A percentile compares a stretch with the other conserved stretches of the same genome.
Conservation (phyloP, 177 flowering plant species). For the Vitis hybrid region DNA sequence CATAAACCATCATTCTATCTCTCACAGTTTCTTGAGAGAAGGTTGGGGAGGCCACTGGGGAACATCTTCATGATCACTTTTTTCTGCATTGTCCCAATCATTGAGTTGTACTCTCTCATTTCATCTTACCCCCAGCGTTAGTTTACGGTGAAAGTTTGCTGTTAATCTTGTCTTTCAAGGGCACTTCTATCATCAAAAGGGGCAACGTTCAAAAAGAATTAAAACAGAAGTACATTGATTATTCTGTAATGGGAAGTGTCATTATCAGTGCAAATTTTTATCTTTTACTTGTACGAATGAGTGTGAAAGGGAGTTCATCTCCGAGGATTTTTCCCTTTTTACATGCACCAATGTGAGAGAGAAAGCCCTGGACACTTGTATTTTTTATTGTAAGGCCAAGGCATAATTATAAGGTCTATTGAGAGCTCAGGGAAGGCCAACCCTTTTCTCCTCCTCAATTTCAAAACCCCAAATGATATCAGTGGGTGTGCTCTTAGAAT, state of each 20-base stretch:
- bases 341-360: background rate
- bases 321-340: background rate
- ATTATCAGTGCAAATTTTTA: conserved; percentile 6
- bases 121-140: background rate
- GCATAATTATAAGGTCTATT: background rate
- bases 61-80: conserved; percentile 6
- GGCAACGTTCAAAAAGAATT: too few relatives aligned
- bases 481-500: background rate
- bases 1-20: background rate
- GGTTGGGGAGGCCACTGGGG: background rate
- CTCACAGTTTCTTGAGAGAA: background rate
- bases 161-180: too few relatives aligned
- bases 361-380: background rate
- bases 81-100: conserved; percentile 11
- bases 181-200: too few relatives aligned
- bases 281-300: conserved; percentile 6
- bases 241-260: conserved; percentile 14
- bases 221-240: too few relatives aligned
- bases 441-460: background rate
- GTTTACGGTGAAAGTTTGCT: too few relatives aligned
- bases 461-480: background rate
- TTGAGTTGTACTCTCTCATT: background rate
- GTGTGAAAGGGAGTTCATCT: background rate
- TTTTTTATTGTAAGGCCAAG: background rate
- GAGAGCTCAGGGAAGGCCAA: conserved; percentile 14